A percentile compares a stretch with the other conserved stretches of the same genome.
Evolutionary conservation across 2,329 filamentous ascomycete species (phyloP).

Genomic region (Emmonsia crescens): DNA sequence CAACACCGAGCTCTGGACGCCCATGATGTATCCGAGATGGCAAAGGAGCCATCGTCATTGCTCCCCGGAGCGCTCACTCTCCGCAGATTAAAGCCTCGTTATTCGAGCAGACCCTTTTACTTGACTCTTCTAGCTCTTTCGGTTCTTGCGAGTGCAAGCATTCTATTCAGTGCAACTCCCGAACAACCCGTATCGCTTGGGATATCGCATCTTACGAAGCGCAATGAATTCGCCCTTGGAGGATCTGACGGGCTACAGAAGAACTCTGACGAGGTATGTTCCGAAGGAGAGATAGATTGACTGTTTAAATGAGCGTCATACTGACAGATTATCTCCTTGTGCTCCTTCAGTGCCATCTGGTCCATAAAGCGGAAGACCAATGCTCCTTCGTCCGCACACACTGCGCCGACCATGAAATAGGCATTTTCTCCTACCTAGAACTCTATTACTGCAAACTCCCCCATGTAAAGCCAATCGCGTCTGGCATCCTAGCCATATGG

Average conservation of each 20-base stretch:
- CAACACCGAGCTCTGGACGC: neutral
- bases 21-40: conserved; percentile 22
- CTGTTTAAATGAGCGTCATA: neutral
- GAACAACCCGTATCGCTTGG: neutral
- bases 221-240: conserved; percentile 18
- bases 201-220: conserved; percentile 8
- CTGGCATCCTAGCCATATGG: conserved; percentile 69
- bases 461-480: conserved; percentile 62
- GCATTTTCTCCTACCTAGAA: conserved; percentile 75
- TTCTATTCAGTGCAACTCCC: conserved; percentile 10
- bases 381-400: conserved; percentile 76
- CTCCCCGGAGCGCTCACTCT: neutral
- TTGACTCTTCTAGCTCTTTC: conserved; percentile 32
- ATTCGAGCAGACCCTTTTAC: conserved; percentile 38
- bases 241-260: neutral
- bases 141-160: conserved; percentile 23
- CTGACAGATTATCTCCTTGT: neutral
- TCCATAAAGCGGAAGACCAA: conserved; percentile 67
- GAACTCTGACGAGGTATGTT: conserved; percentile 9
- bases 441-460: conserved; percentile 80
- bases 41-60: conserved; percentile 2
- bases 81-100: conserved; percentile 20
- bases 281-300: neutral
- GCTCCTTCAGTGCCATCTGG: conserved; percentile 55
- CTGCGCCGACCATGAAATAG: conserved; percentile 81